Conservation (phyloP, 495 filamentous ascomycete genomes). For the Aspergillus haitiensis region DNA sequence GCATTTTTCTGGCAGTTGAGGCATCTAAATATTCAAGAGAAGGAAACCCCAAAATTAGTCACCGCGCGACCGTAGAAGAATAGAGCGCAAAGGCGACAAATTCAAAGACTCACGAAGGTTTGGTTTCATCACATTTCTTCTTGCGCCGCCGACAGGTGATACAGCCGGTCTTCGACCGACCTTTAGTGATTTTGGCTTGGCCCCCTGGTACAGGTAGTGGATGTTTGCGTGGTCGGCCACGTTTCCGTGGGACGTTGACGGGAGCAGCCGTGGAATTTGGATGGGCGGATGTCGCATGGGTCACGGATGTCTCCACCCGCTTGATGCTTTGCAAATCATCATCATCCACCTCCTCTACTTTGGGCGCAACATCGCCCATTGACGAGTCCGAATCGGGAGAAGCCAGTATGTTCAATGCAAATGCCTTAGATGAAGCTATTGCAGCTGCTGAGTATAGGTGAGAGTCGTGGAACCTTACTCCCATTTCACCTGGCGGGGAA, state of each 20-base stretch:
- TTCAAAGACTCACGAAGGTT: constrained; percentile 58
- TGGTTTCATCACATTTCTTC: constrained; percentile 98
- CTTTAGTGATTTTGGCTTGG: constrained; percentile 72
- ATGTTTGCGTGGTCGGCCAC: constrained; percentile 85
- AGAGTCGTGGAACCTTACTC: constrained; percentile 24
- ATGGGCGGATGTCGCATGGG: constrained; percentile 24
- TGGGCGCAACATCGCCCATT: constrained; percentile 35
- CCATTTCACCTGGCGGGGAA: constrained; percentile 29
- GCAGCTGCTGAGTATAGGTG: constrained; percentile 19
- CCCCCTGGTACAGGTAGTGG: constrained; percentile 58
- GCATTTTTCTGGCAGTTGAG: constrained; percentile 93
- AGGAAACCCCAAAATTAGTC: constrained; percentile 3
- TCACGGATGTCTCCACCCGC: constrained; percentile 30
- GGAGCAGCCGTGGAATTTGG: constrained; percentile 34
- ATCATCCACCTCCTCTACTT: constrained; percentile 49
- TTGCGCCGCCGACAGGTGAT: constrained; percentile 88
- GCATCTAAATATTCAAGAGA: constrained; percentile 48
- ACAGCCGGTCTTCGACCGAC: constrained; percentile 91
- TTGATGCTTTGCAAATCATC: constrained; percentile 43
- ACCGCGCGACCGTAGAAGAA: constrained; percentile 6
- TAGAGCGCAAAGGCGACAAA: neutral
- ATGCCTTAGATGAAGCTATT: constrained; percentile 23
- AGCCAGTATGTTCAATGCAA: constrained; percentile 24
- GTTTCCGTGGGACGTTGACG: constrained; percentile 50
- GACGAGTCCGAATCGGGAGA: constrained; percentile 24